Evolutionary conservation across 2,329 filamentous ascomycete genomes (phyloP).

Genomic region (Nannizziopsis barbatae): DNA sequence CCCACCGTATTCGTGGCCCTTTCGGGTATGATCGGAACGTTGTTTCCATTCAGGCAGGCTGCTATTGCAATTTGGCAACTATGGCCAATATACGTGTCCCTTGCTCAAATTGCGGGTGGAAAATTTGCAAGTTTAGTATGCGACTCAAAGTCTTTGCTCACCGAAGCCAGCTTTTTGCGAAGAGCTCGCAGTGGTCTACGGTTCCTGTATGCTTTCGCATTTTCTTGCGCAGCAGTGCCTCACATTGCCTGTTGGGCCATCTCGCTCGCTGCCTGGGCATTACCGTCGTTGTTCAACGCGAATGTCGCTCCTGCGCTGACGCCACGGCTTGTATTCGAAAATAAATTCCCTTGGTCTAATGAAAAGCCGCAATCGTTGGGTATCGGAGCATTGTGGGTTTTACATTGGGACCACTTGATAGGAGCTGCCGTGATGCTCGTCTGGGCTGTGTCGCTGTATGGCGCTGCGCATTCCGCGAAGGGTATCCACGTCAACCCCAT

Average conservation of each 20-base stretch:
- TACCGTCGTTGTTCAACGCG: constrained; percentile 27
- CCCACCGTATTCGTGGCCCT: constrained; percentile 37
- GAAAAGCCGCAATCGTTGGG: constrained; percentile 26
- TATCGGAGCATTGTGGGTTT: constrained; percentile 36
- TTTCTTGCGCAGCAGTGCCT: constrained; percentile 30
- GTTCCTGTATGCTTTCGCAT: constrained; percentile 34
- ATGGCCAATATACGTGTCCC: constrained; percentile 39
- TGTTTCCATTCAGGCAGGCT: constrained; percentile 36
- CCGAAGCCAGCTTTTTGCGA: neutral
- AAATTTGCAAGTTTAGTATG: constrained; percentile 18
- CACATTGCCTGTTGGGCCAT: constrained; percentile 36
- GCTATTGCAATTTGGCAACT: constrained; percentile 42
- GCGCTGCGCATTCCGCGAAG: constrained; percentile 17
- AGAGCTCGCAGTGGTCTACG: constrained; percentile 25
- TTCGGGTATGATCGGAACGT: constrained; percentile 31
- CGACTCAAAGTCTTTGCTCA: neutral
- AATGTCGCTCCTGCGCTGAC: constrained; percentile 27
- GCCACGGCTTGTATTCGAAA: constrained; percentile 31
- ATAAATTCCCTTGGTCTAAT: constrained; percentile 25
- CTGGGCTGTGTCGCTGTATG: constrained; percentile 36
- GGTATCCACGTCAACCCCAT: neutral
- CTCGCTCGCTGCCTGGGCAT: constrained; percentile 29
- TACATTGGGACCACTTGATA: constrained; percentile 42
- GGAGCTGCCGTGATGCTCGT: constrained; percentile 34
- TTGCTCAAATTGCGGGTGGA: constrained; percentile 24